A percentile compares a stretch with the other conserved stretches of the same genome.
Evolutionary conservation across 139 green algal genomes (phyloP).

Genomic region (Chlamydomonas asymmetrica): DNA sequence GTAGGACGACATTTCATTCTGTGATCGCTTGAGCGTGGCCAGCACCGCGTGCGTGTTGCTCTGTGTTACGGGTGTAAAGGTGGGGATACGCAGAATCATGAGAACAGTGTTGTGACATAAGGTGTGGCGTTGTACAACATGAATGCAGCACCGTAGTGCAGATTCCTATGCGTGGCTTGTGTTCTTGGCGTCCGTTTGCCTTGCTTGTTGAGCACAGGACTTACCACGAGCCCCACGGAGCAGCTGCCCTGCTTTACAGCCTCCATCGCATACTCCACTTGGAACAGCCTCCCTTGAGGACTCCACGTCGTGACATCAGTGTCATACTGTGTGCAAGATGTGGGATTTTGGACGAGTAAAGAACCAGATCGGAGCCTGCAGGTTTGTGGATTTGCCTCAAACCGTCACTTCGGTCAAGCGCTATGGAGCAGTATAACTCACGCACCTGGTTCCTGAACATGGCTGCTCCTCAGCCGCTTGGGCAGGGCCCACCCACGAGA

Average conservation of each 20-base stretch:
- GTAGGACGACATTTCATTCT: slow-evolving; percentile 89
- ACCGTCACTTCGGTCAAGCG: no score
- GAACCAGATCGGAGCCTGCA: slow-evolving; percentile 1
- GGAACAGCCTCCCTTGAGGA: slow-evolving; percentile 91
- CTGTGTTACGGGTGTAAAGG: slow-evolving; percentile 41
- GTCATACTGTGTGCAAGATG: slow-evolving; percentile 84
- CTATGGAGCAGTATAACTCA: background rate
- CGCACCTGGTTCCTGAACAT: slow-evolving; percentile 38
- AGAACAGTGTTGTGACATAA: no score
- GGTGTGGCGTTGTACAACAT: no score
- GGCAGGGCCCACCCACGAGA: no score
- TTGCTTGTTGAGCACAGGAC: no score
- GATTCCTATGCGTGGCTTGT: no score
- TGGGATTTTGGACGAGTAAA: background rate
- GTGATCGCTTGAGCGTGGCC: slow-evolving; percentile 87
- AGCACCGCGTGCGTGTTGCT: slow-evolving; percentile 89
- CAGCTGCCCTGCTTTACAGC: slow-evolving; percentile 97
- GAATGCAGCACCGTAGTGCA: no score
- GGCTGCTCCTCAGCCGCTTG: no score
- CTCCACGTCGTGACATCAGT: slow-evolving; percentile 96
- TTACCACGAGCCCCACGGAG: slow-evolving; percentile 88
- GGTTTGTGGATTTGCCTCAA: background rate
- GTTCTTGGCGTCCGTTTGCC: no score
- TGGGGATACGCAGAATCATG: background rate
- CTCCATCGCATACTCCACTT: slow-evolving; percentile 99